Conservation (phyloP, 2,329 filamentous ascomycete species). For the Colletotrichum tabaci region DNA sequence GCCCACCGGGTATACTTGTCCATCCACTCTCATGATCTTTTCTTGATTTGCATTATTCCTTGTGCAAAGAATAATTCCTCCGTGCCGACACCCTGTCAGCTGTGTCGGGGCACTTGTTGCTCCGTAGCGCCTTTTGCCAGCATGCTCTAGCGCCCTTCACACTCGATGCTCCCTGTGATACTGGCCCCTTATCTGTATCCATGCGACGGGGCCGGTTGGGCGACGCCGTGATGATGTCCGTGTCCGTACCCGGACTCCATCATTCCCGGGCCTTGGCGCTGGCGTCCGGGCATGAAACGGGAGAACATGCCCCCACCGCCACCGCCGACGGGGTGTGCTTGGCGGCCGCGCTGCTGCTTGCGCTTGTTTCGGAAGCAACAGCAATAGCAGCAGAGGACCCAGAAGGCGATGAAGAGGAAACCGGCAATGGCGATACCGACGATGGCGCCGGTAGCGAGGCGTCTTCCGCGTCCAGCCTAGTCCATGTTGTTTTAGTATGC, state of each 20-base stretch:
- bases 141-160: not conserved
- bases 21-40: not conserved
- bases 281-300: slow-evolving; percentile 21
- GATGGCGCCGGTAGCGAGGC: slow-evolving; percentile 42
- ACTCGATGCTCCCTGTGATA: too few species aligned
- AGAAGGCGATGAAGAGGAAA: slow-evolving; percentile 36
- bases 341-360: slow-evolving; percentile 24
- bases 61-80: too few species aligned
- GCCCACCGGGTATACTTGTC: slow-evolving; percentile 1
- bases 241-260: slow-evolving; percentile 35
- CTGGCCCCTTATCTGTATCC: slow-evolving; percentile 11
- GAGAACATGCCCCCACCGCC: slow-evolving; percentile 26
- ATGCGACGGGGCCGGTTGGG: slow-evolving; percentile 21
- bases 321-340: slow-evolving; percentile 9
- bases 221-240: slow-evolving; percentile 27
- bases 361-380: slow-evolving; percentile 42
- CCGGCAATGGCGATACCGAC: slow-evolving; percentile 42
- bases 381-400: slow-evolving; percentile 37
- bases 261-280: slow-evolving; percentile 29
- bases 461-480: slow-evolving; percentile 38
- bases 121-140: not conserved
- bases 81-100: not conserved
- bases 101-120: not conserved
- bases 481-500: not conserved
- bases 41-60: not conserved